Base-by-base conservation (phyloP, 306 rosid genomes). In the Cyclanthera cordifolia region DNA sequence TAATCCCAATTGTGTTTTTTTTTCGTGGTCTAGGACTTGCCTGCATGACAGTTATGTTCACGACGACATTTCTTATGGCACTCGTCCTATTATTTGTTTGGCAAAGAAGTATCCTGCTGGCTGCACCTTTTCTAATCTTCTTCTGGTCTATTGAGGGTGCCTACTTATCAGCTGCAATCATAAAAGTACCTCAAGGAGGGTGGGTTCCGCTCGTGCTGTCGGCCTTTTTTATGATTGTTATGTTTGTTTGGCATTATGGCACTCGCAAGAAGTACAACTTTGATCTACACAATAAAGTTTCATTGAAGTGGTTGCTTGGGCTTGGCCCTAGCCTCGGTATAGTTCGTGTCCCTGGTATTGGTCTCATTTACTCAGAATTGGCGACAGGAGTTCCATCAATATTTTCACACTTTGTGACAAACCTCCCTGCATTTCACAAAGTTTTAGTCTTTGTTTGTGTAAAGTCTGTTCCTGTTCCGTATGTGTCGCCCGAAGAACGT, bases 321-420 rank as follows among this genome's bases (percentile, higher is more conserved):
- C 69, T 90, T 60, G 96, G 96, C 76, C 96, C 96, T 4, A 83
- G 91, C 79, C 91, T 90, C 8, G 96, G 96, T 66, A 87, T 90
- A 59, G 96, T 90, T 69, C 91, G 96, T 6, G 96, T 90, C 52
- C 96, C 96, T 8, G 96, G 96, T 27, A 82, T 90, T 51, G 96
- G 96, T 70, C 95, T 90, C 76, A 87, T 90, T 60, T 87, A 90
- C 79, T 82, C 96, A 0, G 96, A 90, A 80, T 75, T 90, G 73
- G 91, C 96, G 12, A 79, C 95, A 2, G 96, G 96, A 68, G 84
- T 90, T 46, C 96, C 96, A 12, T 80, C 95, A 45, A 90, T 90
- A 85, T 90, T 90, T 72, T 87, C 96, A 63, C 96, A 90, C 83
- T 90, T 90, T 58, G 95, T 90, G 11, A 90, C 96, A 52, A 90